These are phyloP conservation scores for Starmerella vaccinii DNA, from an alignment of 805 yeast species.

Conservation along the genomic window DNA sequence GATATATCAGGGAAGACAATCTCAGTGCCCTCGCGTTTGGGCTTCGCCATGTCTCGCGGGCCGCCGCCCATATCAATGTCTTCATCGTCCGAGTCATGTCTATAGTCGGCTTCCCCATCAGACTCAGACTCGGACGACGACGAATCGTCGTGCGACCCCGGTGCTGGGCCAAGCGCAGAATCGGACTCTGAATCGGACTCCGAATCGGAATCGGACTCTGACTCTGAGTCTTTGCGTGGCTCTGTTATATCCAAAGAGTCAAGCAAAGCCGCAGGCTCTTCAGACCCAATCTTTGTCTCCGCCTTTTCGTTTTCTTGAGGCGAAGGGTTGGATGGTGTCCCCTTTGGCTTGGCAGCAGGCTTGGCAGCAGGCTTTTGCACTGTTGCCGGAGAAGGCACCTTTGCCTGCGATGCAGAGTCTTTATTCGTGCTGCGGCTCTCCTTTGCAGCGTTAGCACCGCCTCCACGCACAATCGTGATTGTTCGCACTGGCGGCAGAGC, in stretches of 20 bases:
- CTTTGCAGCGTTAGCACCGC: neutral
- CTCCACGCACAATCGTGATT: slow-evolving; percentile 42
- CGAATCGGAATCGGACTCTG: neutral
- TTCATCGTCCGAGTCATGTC: slow-evolving; percentile 27
- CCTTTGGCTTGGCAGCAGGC: neutral
- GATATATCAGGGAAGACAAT: slow-evolving; percentile 29
- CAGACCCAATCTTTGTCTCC: neutral
- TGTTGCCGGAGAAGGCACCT: neutral
- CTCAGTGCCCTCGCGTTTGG: slow-evolving; percentile 30
- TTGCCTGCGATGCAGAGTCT: neutral
- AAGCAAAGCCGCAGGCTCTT: neutral
- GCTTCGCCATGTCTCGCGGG: slow-evolving; percentile 7
- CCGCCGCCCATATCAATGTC: slow-evolving; percentile 20
- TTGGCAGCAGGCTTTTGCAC: neutral
- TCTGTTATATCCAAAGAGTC: neutral
- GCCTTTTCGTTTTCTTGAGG: neutral
- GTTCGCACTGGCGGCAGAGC: slow-evolving; percentile 51
- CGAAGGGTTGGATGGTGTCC: neutral
- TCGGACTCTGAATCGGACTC: slow-evolving; percentile 1
- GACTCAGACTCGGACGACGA: slow-evolving; percentile 9
- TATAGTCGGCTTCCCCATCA: slow-evolving; percentile 8
- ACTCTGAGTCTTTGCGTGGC: neutral
- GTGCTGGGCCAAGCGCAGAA: neutral
- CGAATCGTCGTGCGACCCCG: neutral
- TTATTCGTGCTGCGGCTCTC: neutral